Conservation (phyloP, 164 flowering plant genomes). For the Macadamia tetraphylla region DNA sequence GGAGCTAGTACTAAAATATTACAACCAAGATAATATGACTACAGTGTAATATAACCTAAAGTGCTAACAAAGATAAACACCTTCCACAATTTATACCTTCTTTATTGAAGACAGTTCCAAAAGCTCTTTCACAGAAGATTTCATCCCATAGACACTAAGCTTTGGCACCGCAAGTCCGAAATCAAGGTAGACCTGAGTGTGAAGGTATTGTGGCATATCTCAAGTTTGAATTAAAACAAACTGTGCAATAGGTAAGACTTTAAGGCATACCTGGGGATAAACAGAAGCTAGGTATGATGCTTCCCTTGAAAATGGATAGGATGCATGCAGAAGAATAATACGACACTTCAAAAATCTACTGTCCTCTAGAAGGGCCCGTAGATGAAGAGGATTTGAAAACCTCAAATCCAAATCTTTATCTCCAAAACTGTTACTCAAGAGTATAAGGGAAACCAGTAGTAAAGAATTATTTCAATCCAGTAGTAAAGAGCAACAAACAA, state of each 20-base stretch:
- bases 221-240: background rate
- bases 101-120: constrained; percentile 81
- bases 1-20: no score
- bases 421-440: constrained; percentile 53
- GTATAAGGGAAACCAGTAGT: background rate
- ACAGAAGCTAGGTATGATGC: constrained; percentile 94
- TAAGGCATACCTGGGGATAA: constrained; percentile 61
- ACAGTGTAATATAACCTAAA: background rate
- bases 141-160: constrained; percentile 89
- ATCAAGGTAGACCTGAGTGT: constrained; percentile 74
- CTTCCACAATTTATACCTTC: constrained; percentile 45
- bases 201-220: constrained; percentile 2
- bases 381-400: constrained; percentile 83
- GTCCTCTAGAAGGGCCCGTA: constrained; percentile 76
- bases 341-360: constrained; percentile 59
- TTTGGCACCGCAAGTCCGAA: constrained; percentile 91
- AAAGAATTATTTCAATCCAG: background rate
- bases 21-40: background rate
- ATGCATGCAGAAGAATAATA: constrained; percentile 84
- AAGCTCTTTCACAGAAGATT: constrained; percentile 79
- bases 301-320: constrained; percentile 92
- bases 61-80: background rate
- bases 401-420: constrained; percentile 91
- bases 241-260: background rate
- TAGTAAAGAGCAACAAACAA: background rate